Conservation (phyloP, 257 asterid genomes). For the Leonotis leonurus region DNA sequence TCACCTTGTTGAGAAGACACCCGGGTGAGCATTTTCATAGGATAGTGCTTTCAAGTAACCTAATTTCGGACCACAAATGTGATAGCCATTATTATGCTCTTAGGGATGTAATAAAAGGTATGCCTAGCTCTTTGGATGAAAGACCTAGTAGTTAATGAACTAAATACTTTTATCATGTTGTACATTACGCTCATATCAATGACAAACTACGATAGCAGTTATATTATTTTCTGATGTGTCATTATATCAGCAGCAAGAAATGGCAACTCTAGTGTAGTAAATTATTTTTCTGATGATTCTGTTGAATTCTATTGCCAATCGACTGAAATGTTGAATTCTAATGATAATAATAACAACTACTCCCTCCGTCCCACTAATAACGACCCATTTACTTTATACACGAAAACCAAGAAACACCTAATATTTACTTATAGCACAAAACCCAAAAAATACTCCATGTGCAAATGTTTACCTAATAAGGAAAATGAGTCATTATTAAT, state of each 20-base stretch:
- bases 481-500: no score
- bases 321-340: no score
- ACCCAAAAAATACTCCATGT: no score
- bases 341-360: no score
- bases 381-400: no score
- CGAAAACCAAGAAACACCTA: no score
- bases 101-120: conserved; percentile 84
- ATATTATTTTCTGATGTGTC: neutral
- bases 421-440: no score
- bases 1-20: conserved; percentile 62
- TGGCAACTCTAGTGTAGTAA: neutral
- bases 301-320: no score
- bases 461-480: no score
- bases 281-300: no score
- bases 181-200: neutral
- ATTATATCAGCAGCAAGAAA: neutral
- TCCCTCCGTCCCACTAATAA: no score
- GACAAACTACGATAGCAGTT: neutral
- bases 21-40: conserved; percentile 80
- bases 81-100: conserved; percentile 79
- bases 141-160: conserved; percentile 17
- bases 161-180: neutral
- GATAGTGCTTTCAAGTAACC: conserved; percentile 72
- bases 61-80: conserved; percentile 83
- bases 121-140: conserved; percentile 45